Conservation (phyloP, 2,329 filamentous ascomycete genomes). For the Drechslera avenae region DNA sequence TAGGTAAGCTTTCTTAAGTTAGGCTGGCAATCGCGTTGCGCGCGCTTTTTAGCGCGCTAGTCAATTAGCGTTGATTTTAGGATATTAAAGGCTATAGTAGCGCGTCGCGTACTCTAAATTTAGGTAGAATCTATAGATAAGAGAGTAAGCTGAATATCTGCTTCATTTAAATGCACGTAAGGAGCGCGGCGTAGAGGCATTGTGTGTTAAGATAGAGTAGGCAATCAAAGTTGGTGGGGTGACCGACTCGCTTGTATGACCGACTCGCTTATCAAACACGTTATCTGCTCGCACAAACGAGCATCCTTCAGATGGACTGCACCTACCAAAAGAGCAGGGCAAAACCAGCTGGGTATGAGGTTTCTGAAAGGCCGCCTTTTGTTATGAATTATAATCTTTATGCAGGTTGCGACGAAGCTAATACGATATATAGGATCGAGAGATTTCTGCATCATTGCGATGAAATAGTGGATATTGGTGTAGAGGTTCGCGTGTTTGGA, state of each 20-base stretch:
- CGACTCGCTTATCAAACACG: no score
- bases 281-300: background rate
- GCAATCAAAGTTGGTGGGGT: background rate
- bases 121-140: background rate
- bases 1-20: background rate
- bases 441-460: background rate
- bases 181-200: background rate
- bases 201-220: background rate
- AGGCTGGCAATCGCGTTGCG: background rate
- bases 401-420: background rate
- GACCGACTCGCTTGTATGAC: no score
- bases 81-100: constrained; percentile 7
- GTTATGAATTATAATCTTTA: background rate
- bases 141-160: background rate
- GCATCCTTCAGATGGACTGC: background rate
- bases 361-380: background rate
- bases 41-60: background rate
- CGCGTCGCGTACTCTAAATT: background rate
- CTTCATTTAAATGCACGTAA: background rate
- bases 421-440: background rate
- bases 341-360: background rate
- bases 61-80: background rate
- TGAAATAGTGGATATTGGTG: background rate
- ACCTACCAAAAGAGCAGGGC: background rate
- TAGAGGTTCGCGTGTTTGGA: background rate